Base-by-base conservation (phyloP, 73 alveolate genomes). In the Paramecium caudatum region DNA sequence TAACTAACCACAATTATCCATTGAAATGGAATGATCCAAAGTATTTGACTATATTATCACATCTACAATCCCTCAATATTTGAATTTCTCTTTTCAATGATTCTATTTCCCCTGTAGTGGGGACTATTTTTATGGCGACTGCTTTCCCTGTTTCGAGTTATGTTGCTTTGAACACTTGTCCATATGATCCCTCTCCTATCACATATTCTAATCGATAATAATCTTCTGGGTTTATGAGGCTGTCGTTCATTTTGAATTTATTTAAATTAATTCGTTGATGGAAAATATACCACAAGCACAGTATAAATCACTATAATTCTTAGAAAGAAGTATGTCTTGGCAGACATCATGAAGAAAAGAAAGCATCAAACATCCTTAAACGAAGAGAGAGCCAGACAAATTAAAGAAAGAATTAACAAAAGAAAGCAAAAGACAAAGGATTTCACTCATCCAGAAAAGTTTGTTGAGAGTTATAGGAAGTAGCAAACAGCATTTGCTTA, bases 181-280 rank as follows among this genome's bases (percentile, higher is more conserved):
- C 99, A 91, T 95, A 97, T 82, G 95, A 96, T 21, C 99, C 99
- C 90, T 96, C 97, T 19, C 99, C 99, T 43, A 95, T 91, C 69
- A 82, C 47, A 46, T 91, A 97, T 55, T 96, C 94, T 37, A 97
- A 63, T 61, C 93, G 96, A 61, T 82, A 94, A 13, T 78, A 10
- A 15, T 92, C 93, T 34, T 92, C 94, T n/a, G 98, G 98, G 90
- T 94, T 74, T n/a, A 43, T 37, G 36, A 34, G 47, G 21, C 13
- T 37, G 17, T 74, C 88, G 55, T 74, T 74, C 70, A 74, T 74
- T 19, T 55, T 55, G 45, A 55, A 23, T 23, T 55, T 55, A 55
- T 23, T 55, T 55, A 55, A 55, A 55, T 55, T 55, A 55, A 55
- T n/a, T 55, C 80, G 80, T 55, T 55, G 80, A 41, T 74, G 68